Percentiles rank a stretch among this genome's conserved stretches.
phyloP scores from a whole-genome alignment of 139 green algal species.

The Axilococcus clingmanii region DNA sequence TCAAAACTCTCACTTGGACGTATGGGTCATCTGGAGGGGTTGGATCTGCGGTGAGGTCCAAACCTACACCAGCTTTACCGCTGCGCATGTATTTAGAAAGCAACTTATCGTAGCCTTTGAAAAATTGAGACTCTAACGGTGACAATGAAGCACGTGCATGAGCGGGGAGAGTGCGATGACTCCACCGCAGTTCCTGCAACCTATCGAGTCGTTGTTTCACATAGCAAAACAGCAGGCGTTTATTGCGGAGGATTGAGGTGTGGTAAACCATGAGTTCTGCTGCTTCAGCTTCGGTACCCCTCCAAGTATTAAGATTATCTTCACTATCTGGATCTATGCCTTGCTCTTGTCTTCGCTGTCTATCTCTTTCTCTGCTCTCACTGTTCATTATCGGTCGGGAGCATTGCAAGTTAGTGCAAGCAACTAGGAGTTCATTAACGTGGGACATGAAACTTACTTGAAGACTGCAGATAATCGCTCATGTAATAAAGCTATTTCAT shows the following conservation, averaged over 20 bases:
- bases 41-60: slow-evolving; percentile 40
- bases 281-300: slow-evolving; percentile 28
- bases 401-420: too few species aligned
- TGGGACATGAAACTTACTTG: slow-evolving; percentile 15
- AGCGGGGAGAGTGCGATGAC: slow-evolving; percentile 28
- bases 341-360: neutral
- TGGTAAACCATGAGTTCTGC: slow-evolving; percentile 45
- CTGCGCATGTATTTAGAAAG: slow-evolving; percentile 36
- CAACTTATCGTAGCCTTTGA: slow-evolving; percentile 30
- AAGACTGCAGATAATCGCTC: slow-evolving; percentile 25
- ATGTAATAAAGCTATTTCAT: slow-evolving; percentile 33
- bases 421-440: too few species aligned
- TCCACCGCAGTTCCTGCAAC: slow-evolving; percentile 39
- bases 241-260: slow-evolving; percentile 43
- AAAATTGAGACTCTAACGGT: slow-evolving; percentile 31
- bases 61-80: slow-evolving; percentile 23
- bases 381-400: neutral
- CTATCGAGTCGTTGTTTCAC: slow-evolving; percentile 35
- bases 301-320: slow-evolving; percentile 10
- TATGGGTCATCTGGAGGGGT: slow-evolving; percentile 37
- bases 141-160: slow-evolving; percentile 31
- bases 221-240: slow-evolving; percentile 40
- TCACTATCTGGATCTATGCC: slow-evolving; percentile 3
- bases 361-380: slow-evolving; percentile 1
- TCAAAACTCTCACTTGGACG: slow-evolving; percentile 38